Percentiles rank a stretch among this genome's conserved stretches.
These are phyloP conservation scores for Candida tropicalis DNA, from an alignment of 1,139 yeast genomes.

Conservation along the genomic window DNA sequence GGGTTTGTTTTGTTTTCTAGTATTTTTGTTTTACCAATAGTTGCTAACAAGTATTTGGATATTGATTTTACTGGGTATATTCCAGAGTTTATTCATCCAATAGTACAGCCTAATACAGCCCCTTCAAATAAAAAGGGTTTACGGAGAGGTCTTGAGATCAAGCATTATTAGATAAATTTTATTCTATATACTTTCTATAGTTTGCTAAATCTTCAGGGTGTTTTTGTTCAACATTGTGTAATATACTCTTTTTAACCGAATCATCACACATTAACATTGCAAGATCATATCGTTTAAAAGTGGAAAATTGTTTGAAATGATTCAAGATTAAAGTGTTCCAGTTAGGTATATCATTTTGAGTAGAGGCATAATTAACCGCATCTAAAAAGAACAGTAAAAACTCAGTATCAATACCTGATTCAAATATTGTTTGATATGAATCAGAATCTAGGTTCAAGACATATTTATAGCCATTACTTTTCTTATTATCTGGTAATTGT, in stretches of 20 bases:
- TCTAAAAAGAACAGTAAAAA: conserved; percentile 55
- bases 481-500: conserved; percentile 29
- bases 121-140: conserved; percentile 40
- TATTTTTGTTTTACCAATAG: conserved; percentile 44
- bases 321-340: conserved; percentile 23
- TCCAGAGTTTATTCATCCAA: conserved; percentile 34
- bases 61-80: conserved; percentile 39
- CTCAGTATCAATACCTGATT: conserved; percentile 58
- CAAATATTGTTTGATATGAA: conserved; percentile 38
- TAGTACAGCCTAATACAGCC: conserved; percentile 46
- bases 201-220: conserved; percentile 9
- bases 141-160: conserved; percentile 21
- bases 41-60: conserved; percentile 30
- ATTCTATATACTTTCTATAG: conserved; percentile 8
- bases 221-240: conserved; percentile 15
- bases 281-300: conserved; percentile 27
- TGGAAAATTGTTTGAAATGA: conserved; percentile 24
- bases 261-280: conserved; percentile 20
- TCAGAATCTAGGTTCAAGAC: conserved; percentile 36
- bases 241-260: conserved; percentile 12
- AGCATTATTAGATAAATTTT: conserved; percentile 15
- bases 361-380: conserved; percentile 35
- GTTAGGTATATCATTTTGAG: conserved; percentile 14
- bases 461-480: conserved; percentile 40
- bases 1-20: conserved; percentile 38